Evolutionary conservation across 2,329 filamentous ascomycete species (phyloP).

Genomic region (Chaetothyriales sp.): DNA sequence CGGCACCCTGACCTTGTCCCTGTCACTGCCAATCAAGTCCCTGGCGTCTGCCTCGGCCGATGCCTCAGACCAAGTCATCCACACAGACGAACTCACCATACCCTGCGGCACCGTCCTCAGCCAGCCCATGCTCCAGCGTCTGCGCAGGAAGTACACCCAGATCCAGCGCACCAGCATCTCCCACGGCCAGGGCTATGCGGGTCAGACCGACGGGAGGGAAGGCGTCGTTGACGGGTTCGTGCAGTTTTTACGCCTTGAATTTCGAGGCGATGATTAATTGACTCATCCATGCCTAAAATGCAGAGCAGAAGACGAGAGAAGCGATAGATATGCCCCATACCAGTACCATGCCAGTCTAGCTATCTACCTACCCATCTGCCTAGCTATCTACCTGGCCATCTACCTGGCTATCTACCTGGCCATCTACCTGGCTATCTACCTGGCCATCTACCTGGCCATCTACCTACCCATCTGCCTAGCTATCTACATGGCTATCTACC

Average conservation of each 20-base stretch:
- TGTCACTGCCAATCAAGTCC: constrained; percentile 3
- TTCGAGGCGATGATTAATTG: constrained; percentile 21
- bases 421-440: no score
- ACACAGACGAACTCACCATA: constrained; percentile 6
- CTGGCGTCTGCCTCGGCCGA: not conserved
- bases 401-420: no score
- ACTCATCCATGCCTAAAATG: no score
- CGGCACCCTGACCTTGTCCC: constrained; percentile 7
- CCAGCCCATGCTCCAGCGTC: constrained; percentile 30
- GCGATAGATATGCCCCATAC: not conserved
- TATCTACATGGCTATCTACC: no score
- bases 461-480: no score
- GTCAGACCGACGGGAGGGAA: constrained; percentile 15
- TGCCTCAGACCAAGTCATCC: not conserved
- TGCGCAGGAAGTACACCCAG: constrained; percentile 34
- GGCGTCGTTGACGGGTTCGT: constrained; percentile 33
- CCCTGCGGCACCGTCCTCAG: constrained; percentile 21
- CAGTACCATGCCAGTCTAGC: not conserved
- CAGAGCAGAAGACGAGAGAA: not conserved
- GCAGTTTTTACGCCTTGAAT: constrained; percentile 32
- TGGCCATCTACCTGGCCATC: no score
- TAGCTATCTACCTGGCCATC: no score
- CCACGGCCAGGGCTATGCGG: constrained; percentile 24
- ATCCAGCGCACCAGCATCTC: constrained; percentile 26
- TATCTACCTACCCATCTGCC: no score